A percentile compares a stretch with the other conserved stretches of the same genome.
These are phyloP conservation scores for Hemisphaericaspora subhashii DNA, from an alignment of 1,139 yeast species.

Conservation along the genomic window DNA sequence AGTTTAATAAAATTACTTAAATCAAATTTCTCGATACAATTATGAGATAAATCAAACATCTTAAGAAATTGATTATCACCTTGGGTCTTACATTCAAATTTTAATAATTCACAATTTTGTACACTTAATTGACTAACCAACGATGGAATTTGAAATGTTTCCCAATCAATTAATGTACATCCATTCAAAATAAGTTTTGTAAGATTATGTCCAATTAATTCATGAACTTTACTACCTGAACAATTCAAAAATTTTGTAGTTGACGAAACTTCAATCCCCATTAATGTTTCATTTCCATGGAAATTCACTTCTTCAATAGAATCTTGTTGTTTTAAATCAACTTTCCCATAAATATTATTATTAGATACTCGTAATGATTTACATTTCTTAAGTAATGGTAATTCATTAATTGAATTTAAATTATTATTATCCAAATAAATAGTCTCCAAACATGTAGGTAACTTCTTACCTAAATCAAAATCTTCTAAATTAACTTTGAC, in stretches of 20 bases:
- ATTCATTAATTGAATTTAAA: constrained; percentile 1
- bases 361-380: constrained; percentile 9
- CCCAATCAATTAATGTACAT: constrained; percentile 13
- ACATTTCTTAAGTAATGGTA: constrained; percentile 4
- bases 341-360: constrained; percentile 7
- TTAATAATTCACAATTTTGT: constrained; percentile 10
- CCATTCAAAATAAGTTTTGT: constrained; percentile 12
- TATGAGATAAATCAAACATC: constrained; percentile 11
- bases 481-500: constrained; percentile 10
- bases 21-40: constrained; percentile 8
- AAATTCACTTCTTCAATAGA: constrained; percentile 10
- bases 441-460: constrained; percentile 1
- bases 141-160: constrained; percentile 9
- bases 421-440: constrained; percentile 4
- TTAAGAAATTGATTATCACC: constrained; percentile 3
- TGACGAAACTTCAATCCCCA: constrained; percentile 5
- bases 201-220: constrained; percentile 11
- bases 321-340: constrained; percentile 4
- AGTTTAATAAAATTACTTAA: constrained; percentile 7
- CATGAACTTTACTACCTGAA: constrained; percentile 9
- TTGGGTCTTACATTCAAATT: constrained; percentile 7
- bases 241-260: constrained; percentile 8
- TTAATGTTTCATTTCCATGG: constrained; percentile 6
- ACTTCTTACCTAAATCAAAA: constrained; percentile 6
- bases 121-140: constrained; percentile 11